Evolutionary conservation across 176 grass and related monocot genomes (phyloP).

Genomic region (sorghum (Sorghum bicolor)): Sorghum_bicolor_NCBIv3 NC_012872.2:68783501-68784000

Average conservation of each 20-base stretch:
- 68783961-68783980: background rate
- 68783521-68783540: background rate
- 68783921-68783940: background rate
- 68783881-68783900: no score
- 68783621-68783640: background rate
- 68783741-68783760: background rate
- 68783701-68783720: background rate
- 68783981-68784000: background rate
- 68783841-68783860: no score
- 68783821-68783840: no score
- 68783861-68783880: background rate
- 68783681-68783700: background rate
- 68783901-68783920: background rate
- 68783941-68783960: background rate
- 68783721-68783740: background rate
- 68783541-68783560: background rate
- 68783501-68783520: background rate
- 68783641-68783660: background rate
- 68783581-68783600: background rate
- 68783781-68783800: no score
- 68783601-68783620: background rate
- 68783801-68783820: no score
- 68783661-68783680: background rate
- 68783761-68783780: background rate
- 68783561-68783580: constrained; percentile 11